phyloP scores from a whole-genome alignment of 306 rosid species.

The Abrus precatorius region DNA sequence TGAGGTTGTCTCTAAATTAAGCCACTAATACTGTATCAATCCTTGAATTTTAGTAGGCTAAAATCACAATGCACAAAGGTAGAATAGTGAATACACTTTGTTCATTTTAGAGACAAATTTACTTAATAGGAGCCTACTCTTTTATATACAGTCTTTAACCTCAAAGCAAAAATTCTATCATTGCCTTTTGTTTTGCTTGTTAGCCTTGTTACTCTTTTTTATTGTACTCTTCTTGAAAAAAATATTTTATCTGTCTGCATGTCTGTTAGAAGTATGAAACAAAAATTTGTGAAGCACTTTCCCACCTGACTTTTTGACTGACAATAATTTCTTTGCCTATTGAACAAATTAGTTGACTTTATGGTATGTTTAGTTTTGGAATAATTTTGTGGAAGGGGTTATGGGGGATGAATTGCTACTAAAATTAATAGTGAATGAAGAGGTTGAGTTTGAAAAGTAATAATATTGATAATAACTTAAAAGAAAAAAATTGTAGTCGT shows the following conservation, averaged over 20 bases:
- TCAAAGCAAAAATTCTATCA: neutral
- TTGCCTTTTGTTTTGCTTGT: neutral
- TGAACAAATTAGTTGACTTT: neutral
- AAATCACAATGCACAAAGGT: neutral
- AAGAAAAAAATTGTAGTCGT: neutral
- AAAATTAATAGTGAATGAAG: neutral
- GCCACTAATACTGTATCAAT: neutral
- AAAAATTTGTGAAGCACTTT: neutral
- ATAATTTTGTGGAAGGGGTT: slow-evolving; percentile 8
- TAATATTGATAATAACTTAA: neutral
- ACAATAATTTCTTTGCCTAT: neutral
- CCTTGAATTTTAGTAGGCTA: slow-evolving; percentile 34
- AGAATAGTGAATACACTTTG: neutral
- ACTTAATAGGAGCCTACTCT: neutral
- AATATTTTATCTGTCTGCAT: neutral
- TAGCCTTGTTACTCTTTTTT: slow-evolving; percentile 1
- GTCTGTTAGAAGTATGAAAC: neutral
- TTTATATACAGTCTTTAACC: neutral
- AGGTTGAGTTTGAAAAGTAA: slow-evolving; percentile 18
- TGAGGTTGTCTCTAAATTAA: neutral
- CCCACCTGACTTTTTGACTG: neutral
- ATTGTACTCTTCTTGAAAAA: neutral
- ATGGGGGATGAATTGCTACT: neutral
- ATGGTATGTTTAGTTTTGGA: neutral
- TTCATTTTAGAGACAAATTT: slow-evolving; percentile 1